Evolutionary conservation across 2,329 filamentous ascomycete species (phyloP), one percentile per base, ranked within the genome.

Genomic region (Stagonosporopsis vannaccii): DNA sequence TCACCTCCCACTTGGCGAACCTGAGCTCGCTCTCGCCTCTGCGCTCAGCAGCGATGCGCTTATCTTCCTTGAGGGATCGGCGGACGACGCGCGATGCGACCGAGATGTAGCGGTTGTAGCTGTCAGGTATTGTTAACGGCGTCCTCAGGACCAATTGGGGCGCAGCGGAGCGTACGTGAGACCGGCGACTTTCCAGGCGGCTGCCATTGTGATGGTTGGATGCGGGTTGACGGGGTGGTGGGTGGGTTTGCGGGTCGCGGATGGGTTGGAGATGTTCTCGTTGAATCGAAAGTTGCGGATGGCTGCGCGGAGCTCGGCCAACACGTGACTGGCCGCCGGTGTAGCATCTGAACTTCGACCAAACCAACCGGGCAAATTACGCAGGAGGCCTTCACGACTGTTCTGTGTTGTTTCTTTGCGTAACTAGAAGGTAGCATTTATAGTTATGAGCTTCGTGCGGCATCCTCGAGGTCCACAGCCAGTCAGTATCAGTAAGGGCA

Each of bases 41-140:
- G 77, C 91, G 89, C 87, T 98, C 95, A 65, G 93, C 92, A 68
- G 79, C 78, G 68, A 97, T 80, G 82, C 95, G 88, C 84, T 92
- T 90, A 56, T 95, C 91, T 76, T 99, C 95, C 86, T 98, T 97
- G 79, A 99, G 85, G 79, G 92, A 96, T 79, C 92, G 90, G 83
- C 96, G 95, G 79, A 99, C 91, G 77, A 91, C 90, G 81, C 93
- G 92, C 81, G 93, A 88, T 75, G 95, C 92, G 82, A 99, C 87
- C 77, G 93, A 88, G 78, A 99, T 89, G 89, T 97, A 98, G 84
- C 93, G 95, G 90, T 99, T 99, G 91, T 99, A 99, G 84, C 95
- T 99, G 79, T 63, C 47, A 41, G 51, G 52, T 46, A 30, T 17
- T 59, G 70, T 72, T 63, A 74, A 69, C 54, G 50, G 40, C 39